phyloP scores from a whole-genome alignment of 805 yeast genomes.

The Saccharomycopsis sp. region DNA sequence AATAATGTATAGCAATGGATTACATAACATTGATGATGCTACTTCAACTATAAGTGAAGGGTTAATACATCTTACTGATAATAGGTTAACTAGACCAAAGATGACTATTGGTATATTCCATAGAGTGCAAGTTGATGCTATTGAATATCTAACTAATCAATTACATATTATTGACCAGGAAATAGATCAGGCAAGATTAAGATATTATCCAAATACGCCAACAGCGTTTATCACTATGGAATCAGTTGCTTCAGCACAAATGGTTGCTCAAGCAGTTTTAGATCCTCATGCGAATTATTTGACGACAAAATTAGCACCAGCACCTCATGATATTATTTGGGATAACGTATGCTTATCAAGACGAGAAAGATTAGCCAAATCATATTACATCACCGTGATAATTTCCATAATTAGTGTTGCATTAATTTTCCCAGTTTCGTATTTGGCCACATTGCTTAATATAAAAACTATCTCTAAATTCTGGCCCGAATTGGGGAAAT shows the following conservation, averaged over 20 bases:
- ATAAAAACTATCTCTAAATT: constrained; percentile 68
- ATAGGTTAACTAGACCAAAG: constrained; percentile 45
- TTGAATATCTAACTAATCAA: constrained; percentile 64
- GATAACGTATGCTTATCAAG: constrained; percentile 78
- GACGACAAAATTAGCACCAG: constrained; percentile 83
- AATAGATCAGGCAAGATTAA: constrained; percentile 54
- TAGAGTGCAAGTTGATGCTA: constrained; percentile 74
- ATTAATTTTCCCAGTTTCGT: constrained; percentile 77
- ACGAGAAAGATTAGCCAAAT: constrained; percentile 56
- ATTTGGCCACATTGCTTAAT: constrained; percentile 75
- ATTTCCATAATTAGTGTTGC: constrained; percentile 66
- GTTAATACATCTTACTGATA: constrained; percentile 10
- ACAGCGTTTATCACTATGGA: constrained; percentile 95
- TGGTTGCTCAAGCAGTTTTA: constrained; percentile 91
- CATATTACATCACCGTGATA: constrained; percentile 52
- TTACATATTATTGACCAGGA: constrained; percentile 64
- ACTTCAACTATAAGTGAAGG: constrained; percentile 15
- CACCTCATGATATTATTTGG: constrained; percentile 95
- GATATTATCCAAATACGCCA: constrained; percentile 75
- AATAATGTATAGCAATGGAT: constrained; percentile 10
- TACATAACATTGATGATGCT: constrained; percentile 16
- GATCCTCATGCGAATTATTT: constrained; percentile 84
- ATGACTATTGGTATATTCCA: constrained; percentile 57
- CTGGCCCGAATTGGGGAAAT: constrained; percentile 75
- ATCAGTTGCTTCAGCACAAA: constrained; percentile 90